Evolutionary conservation across 2,329 filamentous ascomycete genomes (phyloP), one percentile per base, ranked within the genome.

Genomic region (Penicillium palitans): DNA sequence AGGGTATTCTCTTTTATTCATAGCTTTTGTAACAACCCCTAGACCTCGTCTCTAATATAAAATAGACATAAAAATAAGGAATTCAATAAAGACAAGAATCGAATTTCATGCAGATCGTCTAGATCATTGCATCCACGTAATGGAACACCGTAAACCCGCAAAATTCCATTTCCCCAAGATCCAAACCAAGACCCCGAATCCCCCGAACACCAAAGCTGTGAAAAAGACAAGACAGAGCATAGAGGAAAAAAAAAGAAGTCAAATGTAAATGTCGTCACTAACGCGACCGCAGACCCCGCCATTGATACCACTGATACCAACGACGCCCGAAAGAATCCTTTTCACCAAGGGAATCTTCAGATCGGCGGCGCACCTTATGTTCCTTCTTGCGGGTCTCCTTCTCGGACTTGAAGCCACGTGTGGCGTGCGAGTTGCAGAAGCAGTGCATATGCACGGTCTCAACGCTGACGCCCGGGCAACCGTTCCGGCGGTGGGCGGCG

Each of bases 381-480:
- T 66, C 59, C 40, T 60, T 55, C 57, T 68, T 70, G 57, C 65
- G 65, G n/a, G 58, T 66, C 54, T 72, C 70, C 37, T 70, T 70
- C 65, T 73, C 69, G 3, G 67, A 65, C 58, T 65, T 70, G 62
- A 72, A 76, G 25, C 66, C 65, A 21, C 60, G 71, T 10, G 66
- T 71, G 27, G 72, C 73, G 45, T 76, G 74, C 3, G 61, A 60
- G 55, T 73, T 65, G 62, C 74, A 76, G 64, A 74, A 76, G 52
- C 73, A 76, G 44, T 76, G 72, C 72, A 76, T 71, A 41, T 71
- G 72, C 3, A 75, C 72, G 2, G 70, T 73, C 50, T 76, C 71
- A n/a, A 72, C 60, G 37, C 65, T 68, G 17, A 74, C 49, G 1
- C 70, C 71, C 12, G 68, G 64, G 35, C 74, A 76, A 52, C 58